A percentile compares a stretch with the other conserved stretches of the same genome.
These are phyloP conservation scores for Brassica napus DNA, from an alignment of 345 rosid genomes.

Conservation along the genomic window Da-Ae NC_063437.1:17341001-17341500, in stretches of 20 bases:
- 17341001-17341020: no score
- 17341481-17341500: background rate
- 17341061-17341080: background rate
- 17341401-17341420: background rate
- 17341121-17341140: no score
- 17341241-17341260: background rate
- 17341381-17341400: slow-evolving; percentile 24
- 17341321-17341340: slow-evolving; percentile 10
- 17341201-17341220: background rate
- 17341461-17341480: slow-evolving; percentile 14
- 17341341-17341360: slow-evolving; percentile 13
- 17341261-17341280: background rate
- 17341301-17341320: background rate
- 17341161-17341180: background rate
- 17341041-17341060: background rate
- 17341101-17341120: background rate
- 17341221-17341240: slow-evolving; percentile 4
- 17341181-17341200: background rate
- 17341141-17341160: background rate
- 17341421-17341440: background rate
- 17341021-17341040: no score
- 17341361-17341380: slow-evolving; percentile 16
- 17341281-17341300: slow-evolving; percentile 11
- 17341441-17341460: background rate
- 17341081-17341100: no score